Evolutionary conservation across 208 protist species (phyloP), one percentile per base, ranked within the genome.

Genomic region (Balamuthia mandrillaris): DNA sequence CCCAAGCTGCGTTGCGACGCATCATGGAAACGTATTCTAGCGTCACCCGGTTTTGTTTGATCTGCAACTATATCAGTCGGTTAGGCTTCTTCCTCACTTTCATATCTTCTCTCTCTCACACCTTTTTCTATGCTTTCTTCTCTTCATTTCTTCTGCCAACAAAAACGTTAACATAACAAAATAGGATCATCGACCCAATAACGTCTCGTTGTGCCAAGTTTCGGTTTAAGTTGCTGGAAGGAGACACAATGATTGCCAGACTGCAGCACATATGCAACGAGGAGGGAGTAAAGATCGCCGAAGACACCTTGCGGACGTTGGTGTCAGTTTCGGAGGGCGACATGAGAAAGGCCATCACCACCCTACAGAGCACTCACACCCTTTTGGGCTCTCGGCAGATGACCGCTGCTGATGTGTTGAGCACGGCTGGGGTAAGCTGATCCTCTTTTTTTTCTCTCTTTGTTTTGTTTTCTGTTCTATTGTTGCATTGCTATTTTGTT

Each of bases 171-270:
- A 77, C 33, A 16, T 16, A 52, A n/a, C n/a, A n/a, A 63, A 96
- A 95, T 84, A 97, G 96, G 68, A 95, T 98, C 44, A 97, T 98
- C 24, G 95, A 95, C 4, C 96, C 97, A 0, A 75, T 98, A 21
- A 96, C 99, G 89, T 99, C 97, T 0, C 93, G 98, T 39, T 99
- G 98, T 91, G 99, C 97, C 1, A 91, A 96, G n/a, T 99, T 99
- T 84, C 94, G 98, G 49, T 99, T 99, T 85, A 92, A 90, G 3
- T 97, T 97, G 31, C 94, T 99, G 10, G 87, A 88, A 35, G 92
- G 94, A 35, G 88, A 91, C 10, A 90, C 95, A 37, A 96, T 97
- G 89, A 70, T 95, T 47, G 88, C 91, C 0, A 94, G 96, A 18
- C 87, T 98, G 33, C 56, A 90, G 84, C 86, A 94, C 54, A 92